Conservation (phyloP, 192 early-diverging fungal species). For the Mortierella claussenii region DNA sequence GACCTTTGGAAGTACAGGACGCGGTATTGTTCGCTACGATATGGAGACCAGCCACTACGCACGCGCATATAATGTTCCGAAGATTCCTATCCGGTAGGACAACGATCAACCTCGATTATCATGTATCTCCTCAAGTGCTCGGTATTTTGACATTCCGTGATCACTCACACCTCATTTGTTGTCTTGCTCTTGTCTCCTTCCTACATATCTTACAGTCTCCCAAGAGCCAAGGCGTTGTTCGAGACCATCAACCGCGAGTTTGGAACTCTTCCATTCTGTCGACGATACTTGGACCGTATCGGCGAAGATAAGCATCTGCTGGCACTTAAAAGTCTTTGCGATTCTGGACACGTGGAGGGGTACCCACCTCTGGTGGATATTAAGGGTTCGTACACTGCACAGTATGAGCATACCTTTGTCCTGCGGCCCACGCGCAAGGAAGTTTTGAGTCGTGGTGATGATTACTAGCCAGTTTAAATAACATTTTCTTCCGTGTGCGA, state of each 20-base stretch:
- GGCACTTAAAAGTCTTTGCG: conserved; percentile 86
- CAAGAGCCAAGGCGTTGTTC: conserved; percentile 79
- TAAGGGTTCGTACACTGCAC: conserved; percentile 91
- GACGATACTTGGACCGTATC: conserved; percentile 92
- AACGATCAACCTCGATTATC: too few species aligned
- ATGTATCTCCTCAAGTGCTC: too few species aligned
- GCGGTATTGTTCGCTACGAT: conserved; percentile 87
- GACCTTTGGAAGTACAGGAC: conserved; percentile 96
- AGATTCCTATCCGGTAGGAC: conserved; percentile 73
- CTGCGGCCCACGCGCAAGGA: conserved; percentile 91
- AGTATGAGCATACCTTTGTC: conserved; percentile 96
- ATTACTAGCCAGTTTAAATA: too few species aligned
- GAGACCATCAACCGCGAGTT: conserved; percentile 88
- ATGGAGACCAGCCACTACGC: conserved; percentile 94
- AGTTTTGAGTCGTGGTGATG: conserved; percentile 58
- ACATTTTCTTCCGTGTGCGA: too few species aligned
- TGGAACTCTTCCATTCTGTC: conserved; percentile 95
- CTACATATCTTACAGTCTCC: conserved; percentile 68
- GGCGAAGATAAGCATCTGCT: conserved; percentile 91
- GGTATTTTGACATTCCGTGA: too few species aligned
- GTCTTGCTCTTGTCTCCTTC: too few species aligned
- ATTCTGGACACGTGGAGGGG: conserved; percentile 78
- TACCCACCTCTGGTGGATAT: conserved; percentile 91
- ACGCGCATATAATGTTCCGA: conserved; percentile 64
- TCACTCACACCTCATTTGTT: too few species aligned